Evolutionary conservation across 2,329 filamentous ascomycete genomes (phyloP).

Genomic region (Cladosporium sp.): DNA sequence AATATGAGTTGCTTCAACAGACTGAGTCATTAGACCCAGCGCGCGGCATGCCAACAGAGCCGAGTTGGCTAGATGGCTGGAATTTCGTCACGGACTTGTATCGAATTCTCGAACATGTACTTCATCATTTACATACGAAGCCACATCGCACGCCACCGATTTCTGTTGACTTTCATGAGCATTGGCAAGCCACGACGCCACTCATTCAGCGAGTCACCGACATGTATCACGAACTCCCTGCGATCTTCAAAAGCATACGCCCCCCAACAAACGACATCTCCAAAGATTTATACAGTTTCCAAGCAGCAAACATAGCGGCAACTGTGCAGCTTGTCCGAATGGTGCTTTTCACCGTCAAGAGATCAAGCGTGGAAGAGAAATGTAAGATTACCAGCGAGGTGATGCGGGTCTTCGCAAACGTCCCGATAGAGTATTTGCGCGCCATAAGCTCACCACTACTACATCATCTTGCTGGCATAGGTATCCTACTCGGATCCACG

Average conservation of each 20-base stretch:
- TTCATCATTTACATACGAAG: constrained; percentile 1
- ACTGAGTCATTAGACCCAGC: constrained; percentile 20
- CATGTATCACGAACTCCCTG: constrained; percentile 1
- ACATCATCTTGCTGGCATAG: constrained; percentile 42
- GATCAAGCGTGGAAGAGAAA: constrained; percentile 35
- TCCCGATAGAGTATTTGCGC: constrained; percentile 39
- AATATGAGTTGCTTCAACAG: background rate
- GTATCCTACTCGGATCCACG: constrained; percentile 39
- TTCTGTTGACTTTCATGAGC: background rate
- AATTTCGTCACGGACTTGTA: constrained; percentile 54
- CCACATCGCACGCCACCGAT: background rate
- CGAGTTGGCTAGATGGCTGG: constrained; percentile 48
- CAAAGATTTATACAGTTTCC: constrained; percentile 30
- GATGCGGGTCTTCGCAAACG: constrained; percentile 35
- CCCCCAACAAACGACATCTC: background rate
- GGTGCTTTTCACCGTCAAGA: constrained; percentile 38
- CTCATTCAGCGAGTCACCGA: background rate
- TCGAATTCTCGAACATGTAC: constrained; percentile 45
- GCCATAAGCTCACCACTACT: constrained; percentile 43
- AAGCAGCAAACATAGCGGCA: constrained; percentile 42
- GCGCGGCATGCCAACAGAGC: constrained; percentile 24
- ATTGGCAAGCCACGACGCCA: background rate
- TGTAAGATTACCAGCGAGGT: constrained; percentile 41
- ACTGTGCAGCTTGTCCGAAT: constrained; percentile 41
- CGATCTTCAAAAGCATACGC: constrained; percentile 1